Base-by-base conservation (phyloP, 805 yeast species). In the Yarrowia hollandica region DNA sequence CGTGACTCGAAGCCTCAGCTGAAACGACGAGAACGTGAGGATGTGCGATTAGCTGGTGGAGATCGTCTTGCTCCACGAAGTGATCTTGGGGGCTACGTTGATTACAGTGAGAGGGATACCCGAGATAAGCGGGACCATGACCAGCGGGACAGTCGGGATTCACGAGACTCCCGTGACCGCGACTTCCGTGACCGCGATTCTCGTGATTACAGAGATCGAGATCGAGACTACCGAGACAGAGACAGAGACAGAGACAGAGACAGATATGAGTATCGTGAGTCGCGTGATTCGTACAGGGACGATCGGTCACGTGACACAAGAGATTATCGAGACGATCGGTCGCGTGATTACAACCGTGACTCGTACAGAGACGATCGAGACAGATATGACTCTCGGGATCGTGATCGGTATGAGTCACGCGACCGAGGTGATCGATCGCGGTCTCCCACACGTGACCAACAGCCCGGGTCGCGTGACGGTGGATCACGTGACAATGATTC, bases 21-120 rank as follows among this genome's bases (percentile, higher is more conserved):
- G n/a, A 48, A 48, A n/a, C 55, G 55, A 6, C 55, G 55, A 4
- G 55, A 48, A 14, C n/a, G 28, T 12, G 55, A 48, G 22, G 55
- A 48, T 22, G 30, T 48, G 16, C 26, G 55, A 22, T 22, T 44
- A 0, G 35, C 55, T 31, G 39, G 55, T 31, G 39, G 55, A 5
- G 55, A 48, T 11, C 14, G 39, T 7, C 39, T 48, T 8, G 39
- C 55, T 15, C 55, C 55, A 4, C 28, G 55, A 3, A 33, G 25
- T 10, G 55, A 33, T n/a, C 2, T 22, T 15, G 55, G 55, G 2
- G 19, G 21, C 12, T 48, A 48, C 16, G 55, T 48, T 8, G 55
- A 48, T 11, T 48, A 48, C 16, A 48, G 55, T 12, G 34, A 46
- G 38, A 11, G 11, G 28, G 54, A 44, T 23, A 14, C n/a, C 7